A percentile compares a stretch with the other conserved stretches of the same genome.
Evolutionary conservation across 179 eudicot species (phyloP).

Genomic region (Patellifolia procumbens): DNA sequence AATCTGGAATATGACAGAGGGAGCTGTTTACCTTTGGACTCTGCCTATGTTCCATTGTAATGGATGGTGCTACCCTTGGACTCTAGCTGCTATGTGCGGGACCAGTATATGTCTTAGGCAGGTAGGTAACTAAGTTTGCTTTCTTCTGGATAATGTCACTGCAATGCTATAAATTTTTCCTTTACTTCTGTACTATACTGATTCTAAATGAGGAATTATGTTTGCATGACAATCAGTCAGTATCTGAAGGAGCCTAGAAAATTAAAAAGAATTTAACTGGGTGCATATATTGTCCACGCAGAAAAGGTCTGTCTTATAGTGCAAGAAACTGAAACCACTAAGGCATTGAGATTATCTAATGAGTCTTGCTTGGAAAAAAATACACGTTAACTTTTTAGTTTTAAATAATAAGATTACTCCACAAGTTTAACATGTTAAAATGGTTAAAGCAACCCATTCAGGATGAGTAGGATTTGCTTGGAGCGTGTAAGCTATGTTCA

Average conservation of each 20-base stretch:
- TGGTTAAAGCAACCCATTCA: background rate
- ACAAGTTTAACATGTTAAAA: background rate
- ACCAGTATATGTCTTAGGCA: slow-evolving; percentile 94
- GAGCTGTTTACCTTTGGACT: slow-evolving; percentile 91
- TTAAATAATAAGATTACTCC: too few species aligned
- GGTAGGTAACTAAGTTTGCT: slow-evolving; percentile 63
- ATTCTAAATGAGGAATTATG: background rate
- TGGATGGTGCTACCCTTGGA: slow-evolving; percentile 97
- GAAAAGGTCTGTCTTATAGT: background rate
- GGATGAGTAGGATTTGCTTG: background rate
- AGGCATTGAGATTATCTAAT: background rate
- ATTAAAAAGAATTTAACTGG: background rate
- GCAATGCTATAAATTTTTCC: background rate
- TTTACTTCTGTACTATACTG: background rate
- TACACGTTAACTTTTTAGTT: background rate
- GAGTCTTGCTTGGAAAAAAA: background rate
- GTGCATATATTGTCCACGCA: background rate
- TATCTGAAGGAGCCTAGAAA: background rate
- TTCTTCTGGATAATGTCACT: background rate
- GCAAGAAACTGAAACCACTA: background rate
- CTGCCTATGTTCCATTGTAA: slow-evolving; percentile 96
- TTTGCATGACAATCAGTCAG: background rate
- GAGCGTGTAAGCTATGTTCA: background rate
- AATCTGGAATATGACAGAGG: slow-evolving; percentile 81
- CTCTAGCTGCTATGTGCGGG: slow-evolving; percentile 91